Base-by-base conservation (phyloP, 108 stramenopile species). In the Skeletonema potamos region DNA sequence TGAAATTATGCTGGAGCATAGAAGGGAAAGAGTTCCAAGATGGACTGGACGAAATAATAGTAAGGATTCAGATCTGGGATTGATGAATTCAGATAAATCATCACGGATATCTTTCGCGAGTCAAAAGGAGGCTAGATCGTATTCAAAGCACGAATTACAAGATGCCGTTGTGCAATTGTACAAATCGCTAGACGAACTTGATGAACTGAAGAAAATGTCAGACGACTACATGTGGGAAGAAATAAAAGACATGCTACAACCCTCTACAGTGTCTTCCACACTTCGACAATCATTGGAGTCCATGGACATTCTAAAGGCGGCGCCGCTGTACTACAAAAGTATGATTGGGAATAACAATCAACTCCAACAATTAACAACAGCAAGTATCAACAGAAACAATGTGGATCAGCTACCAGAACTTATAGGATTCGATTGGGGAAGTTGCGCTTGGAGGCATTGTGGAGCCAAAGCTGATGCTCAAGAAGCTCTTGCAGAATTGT, bases 361-460 rank as follows among this genome's bases (percentile, higher is more conserved):
- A 10, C 6, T 9, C 1, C 48, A 51, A 22, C 18, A 22, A 3
- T 7, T 20, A 51, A 4, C 8, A 51, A 20, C 48, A 34, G 6
- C 54, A 13, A 34, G 34, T 34, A 7, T 6, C 6, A n/a, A 51
- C 22, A 59, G 18, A 18, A 54, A 65, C 62, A 63, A 57, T 15
- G 20, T 26, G 3, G 41, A 34, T 10, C 63, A 80, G 17, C 17
- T 80, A 10, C 46, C 61, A 28, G 32, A 51, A 32, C 27, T 72
- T 2, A 84, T 94, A 46, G 93, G 93, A 4, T 94, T 94, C 68
- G 93, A 91, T 33, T 94, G 90, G 89, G 89, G 89, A 24, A 86
- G 85, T 61, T 95, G 94, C 72, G 91, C 90, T 6, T 95, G 94
- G 94, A 69, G 89, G 56, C 91, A 91, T 58, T 95, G 94, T 64